A percentile compares a stretch with the other conserved stretches of the same genome.
Conservation (phyloP, 2,329 filamentous ascomycete genomes). For the Simplicillium aogashimaense region DNA sequence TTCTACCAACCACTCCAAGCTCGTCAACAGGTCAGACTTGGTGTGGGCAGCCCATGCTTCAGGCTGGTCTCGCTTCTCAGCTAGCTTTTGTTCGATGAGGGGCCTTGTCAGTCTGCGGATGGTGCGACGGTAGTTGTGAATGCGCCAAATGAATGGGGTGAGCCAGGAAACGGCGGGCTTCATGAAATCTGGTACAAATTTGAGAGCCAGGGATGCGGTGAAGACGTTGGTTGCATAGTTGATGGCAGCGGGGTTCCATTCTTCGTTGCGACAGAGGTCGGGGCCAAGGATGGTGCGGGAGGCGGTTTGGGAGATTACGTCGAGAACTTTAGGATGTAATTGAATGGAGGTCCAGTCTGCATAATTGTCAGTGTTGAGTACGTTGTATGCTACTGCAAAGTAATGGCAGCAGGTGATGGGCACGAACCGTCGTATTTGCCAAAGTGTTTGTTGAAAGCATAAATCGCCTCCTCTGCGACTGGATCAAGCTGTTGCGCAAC, state of each 20-base stretch:
- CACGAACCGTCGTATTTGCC: background rate
- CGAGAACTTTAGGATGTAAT: background rate
- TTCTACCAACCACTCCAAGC: background rate
- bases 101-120: background rate
- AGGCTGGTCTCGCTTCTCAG: background rate
- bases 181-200: background rate
- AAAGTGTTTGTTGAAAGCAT: constrained; percentile 1
- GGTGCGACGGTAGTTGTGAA: background rate
- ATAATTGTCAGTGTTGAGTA: no score
- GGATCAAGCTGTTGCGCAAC: constrained; percentile 1
- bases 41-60: background rate
- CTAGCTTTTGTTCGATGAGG: background rate
- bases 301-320: background rate
- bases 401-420: no score
- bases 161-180: background rate
- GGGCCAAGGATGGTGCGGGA: background rate
- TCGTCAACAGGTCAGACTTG: background rate
- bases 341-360: background rate
- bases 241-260: background rate
- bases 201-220: background rate
- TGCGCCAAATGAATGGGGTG: background rate
- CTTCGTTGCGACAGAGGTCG: background rate
- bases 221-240: background rate
- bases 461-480: background rate
- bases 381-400: no score